phyloP scores from a whole-genome alignment of 164 flowering plant genomes.

The Nymphaea colorata region DNA sequence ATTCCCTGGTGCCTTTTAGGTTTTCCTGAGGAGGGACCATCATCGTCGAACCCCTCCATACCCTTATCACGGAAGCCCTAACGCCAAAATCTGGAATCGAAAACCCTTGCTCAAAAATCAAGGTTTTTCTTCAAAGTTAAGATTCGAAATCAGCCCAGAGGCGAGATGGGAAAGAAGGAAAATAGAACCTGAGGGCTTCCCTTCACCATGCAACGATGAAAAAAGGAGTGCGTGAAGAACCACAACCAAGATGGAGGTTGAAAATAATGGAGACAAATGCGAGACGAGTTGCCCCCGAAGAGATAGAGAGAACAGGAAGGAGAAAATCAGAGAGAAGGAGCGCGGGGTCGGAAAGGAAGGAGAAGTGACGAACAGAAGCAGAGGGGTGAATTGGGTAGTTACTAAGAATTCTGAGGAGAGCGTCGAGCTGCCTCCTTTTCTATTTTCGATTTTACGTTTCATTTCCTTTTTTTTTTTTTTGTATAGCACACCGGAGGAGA shows the following conservation, averaged over 20 bases:
- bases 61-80: neutral
- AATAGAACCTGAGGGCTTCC: neutral
- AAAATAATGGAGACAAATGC: neutral
- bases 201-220: neutral
- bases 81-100: neutral
- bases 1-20: conserved; percentile 12
- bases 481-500: too few relatives aligned
- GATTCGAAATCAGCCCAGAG: neutral
- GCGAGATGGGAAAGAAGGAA: neutral
- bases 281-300: neutral
- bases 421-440: neutral
- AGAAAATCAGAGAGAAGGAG: neutral
- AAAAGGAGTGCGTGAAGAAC: neutral
- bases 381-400: neutral
- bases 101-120: neutral
- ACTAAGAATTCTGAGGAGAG: neutral
- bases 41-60: conserved; percentile 27
- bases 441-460: too few relatives aligned
- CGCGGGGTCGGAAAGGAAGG: neutral
- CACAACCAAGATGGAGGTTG: neutral
- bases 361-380: neutral
- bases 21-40: conserved; percentile 4
- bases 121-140: neutral
- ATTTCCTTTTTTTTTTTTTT: too few relatives aligned
- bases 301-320: neutral